A percentile compares a stretch with the other conserved stretches of the same genome.
Evolutionary conservation across 805 yeast genomes (phyloP).

Genomic region (Hanseniaspora valbyensis): DNA sequence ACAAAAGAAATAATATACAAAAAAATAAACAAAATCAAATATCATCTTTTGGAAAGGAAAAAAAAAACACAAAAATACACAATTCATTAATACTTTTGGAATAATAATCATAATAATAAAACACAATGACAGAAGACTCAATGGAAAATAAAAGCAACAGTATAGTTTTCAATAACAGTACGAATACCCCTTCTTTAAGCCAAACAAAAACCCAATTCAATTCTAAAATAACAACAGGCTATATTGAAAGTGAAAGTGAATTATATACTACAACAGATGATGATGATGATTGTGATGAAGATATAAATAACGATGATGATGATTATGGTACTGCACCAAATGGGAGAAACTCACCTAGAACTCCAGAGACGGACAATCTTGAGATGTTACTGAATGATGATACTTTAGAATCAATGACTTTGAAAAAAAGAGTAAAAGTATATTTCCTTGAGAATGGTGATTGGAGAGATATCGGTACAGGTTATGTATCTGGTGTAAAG

Average conservation of each 20-base stretch:
- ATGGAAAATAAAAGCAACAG: background rate
- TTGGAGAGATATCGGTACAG: slow-evolving; percentile 91
- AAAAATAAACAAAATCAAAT: no score
- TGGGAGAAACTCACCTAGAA: slow-evolving; percentile 10
- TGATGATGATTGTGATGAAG: background rate
- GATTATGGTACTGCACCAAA: no score
- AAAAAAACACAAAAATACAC: background rate
- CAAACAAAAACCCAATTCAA: background rate
- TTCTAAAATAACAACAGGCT: background rate
- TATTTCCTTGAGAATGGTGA: slow-evolving; percentile 67
- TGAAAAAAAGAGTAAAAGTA: slow-evolving; percentile 79
- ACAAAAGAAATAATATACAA: no score
- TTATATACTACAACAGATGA: slow-evolving; percentile 12
- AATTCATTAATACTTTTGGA: background rate
- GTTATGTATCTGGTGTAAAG: slow-evolving; percentile 62
- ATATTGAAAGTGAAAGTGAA: slow-evolving; percentile 13
- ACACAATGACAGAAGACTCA: background rate
- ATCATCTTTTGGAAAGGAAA: no score
- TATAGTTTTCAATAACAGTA: background rate
- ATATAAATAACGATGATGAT: background rate
- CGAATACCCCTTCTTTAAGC: background rate
- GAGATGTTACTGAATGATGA: slow-evolving; percentile 4
- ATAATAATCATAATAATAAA: background rate
- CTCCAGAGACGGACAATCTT: slow-evolving; percentile 16
- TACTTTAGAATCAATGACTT: slow-evolving; percentile 19